Percentiles rank a stretch among this genome's conserved stretches.
Evolutionary conservation across 352 stramenopile species (phyloP).

Genomic region (Phytophthora sansomeana): DNA sequence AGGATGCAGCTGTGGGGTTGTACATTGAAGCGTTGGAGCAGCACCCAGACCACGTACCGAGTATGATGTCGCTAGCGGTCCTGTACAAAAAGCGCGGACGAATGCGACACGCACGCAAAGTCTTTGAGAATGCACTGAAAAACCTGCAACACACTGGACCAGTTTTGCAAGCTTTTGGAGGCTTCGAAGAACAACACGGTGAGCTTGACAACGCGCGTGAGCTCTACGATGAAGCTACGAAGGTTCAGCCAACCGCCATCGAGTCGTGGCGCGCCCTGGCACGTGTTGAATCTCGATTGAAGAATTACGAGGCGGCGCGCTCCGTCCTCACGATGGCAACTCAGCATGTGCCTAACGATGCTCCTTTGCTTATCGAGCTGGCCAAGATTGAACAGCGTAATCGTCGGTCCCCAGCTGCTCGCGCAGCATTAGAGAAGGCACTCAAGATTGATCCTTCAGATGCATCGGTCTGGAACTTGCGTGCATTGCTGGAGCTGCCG

Average conservation of each 20-base stretch:
- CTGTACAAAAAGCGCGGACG: constrained; percentile 64
- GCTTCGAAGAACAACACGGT: constrained; percentile 80
- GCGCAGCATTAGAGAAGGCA: constrained; percentile 74
- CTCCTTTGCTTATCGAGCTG: constrained; percentile 74
- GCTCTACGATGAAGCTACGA: constrained; percentile 77
- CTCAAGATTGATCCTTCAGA: constrained; percentile 73
- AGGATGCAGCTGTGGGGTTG: constrained; percentile 66
- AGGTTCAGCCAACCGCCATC: constrained; percentile 64
- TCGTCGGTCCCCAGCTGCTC: constrained; percentile 63
- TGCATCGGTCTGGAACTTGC: constrained; percentile 84
- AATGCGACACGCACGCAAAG: constrained; percentile 55
- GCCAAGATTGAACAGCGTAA: constrained; percentile 86
- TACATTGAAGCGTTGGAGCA: constrained; percentile 70
- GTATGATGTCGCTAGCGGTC: constrained; percentile 79
- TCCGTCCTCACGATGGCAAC: constrained; percentile 70
- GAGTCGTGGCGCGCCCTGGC: constrained; percentile 78
- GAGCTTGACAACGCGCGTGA: constrained; percentile 76
- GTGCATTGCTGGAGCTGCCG: constrained; percentile 75
- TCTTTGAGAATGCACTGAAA: constrained; percentile 73
- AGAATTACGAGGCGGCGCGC: constrained; percentile 68
- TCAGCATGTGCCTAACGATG: constrained; percentile 75
- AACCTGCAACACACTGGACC: constrained; percentile 64
- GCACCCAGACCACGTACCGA: constrained; percentile 77
- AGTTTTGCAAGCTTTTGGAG: constrained; percentile 73
- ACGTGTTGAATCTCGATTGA: constrained; percentile 67